Conservation (phyloP, 768 basidiomycete genomes). For the Termitomyces eurrhizus region DNA sequence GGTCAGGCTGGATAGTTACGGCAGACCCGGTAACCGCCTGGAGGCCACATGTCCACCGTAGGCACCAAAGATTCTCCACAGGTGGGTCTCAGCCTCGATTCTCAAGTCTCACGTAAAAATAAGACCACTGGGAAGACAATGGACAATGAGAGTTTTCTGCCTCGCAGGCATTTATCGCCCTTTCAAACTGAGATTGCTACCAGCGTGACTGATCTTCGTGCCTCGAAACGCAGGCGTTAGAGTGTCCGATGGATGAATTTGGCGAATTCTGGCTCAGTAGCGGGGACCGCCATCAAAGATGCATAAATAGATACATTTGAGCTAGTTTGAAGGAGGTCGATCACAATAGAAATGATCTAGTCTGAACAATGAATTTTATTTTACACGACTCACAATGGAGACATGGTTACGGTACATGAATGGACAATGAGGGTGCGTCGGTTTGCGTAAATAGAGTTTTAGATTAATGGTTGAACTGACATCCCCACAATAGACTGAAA, state of each 20-base stretch:
- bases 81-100: background rate
- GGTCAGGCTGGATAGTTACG: constrained; percentile 4
- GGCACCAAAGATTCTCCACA: constrained; percentile 3
- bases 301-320: background rate
- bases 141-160: background rate
- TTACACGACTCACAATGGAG: constrained; percentile 3
- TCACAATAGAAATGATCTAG: background rate
- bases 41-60: constrained; percentile 5
- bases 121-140: background rate
- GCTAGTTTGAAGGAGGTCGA: constrained; percentile 1
- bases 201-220: background rate
- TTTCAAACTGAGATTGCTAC: background rate
- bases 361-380: background rate
- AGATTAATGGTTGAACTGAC: constrained; percentile 8
- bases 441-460: constrained; percentile 3
- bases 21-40: constrained; percentile 3
- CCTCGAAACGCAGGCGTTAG: background rate
- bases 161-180: background rate
- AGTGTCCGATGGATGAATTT: background rate
- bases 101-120: constrained; percentile 9
- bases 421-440: background rate
- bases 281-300: background rate
- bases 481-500: constrained; percentile 8
- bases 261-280: background rate
- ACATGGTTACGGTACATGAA: constrained; percentile 2